Percentiles rank a stretch among this genome's conserved stretches.
Conservation (phyloP, 1,284 basidiomycete species). For the Boletellus dicymbophilus region DNA sequence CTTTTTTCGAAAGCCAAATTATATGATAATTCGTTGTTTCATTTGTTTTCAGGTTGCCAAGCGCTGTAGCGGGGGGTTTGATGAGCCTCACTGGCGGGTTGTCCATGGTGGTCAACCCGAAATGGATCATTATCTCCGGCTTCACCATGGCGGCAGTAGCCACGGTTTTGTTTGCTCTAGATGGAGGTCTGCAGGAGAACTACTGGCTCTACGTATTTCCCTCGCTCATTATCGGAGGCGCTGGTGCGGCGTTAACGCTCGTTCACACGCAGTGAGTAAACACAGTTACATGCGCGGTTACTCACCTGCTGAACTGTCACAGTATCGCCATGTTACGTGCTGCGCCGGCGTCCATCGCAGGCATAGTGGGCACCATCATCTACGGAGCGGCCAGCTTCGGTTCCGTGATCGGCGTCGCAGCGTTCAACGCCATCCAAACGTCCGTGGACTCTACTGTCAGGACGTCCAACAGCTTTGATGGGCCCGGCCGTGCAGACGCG, state of each 20-base stretch:
- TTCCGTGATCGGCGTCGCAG: slow-evolving; percentile 49
- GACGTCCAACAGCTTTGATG: slow-evolving; percentile 20
- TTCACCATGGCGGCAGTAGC: slow-evolving; percentile 39
- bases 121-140: slow-evolving; percentile 46
- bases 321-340: slow-evolving; percentile 55
- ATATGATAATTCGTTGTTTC: no score
- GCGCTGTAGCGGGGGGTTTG: slow-evolving; percentile 39
- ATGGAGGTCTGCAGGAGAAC: slow-evolving; percentile 35
- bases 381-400: slow-evolving; percentile 55
- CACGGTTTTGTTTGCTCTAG: slow-evolving; percentile 45
- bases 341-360: slow-evolving; percentile 49
- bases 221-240: slow-evolving; percentile 49
- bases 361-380: slow-evolving; percentile 58
- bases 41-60: slow-evolving; percentile 40
- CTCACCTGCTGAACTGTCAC: background rate
- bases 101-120: slow-evolving; percentile 39
- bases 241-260: slow-evolving; percentile 37
- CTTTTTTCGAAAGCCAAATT: no score
- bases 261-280: slow-evolving; percentile 42
- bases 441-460: slow-evolving; percentile 37
- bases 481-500: slow-evolving; percentile 45
- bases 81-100: slow-evolving; percentile 42
- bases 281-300: no score
- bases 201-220: slow-evolving; percentile 53
- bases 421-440: slow-evolving; percentile 47